Conservation (phyloP, 306 rosid genomes). For the Astragalus membranaceus region DNA sequence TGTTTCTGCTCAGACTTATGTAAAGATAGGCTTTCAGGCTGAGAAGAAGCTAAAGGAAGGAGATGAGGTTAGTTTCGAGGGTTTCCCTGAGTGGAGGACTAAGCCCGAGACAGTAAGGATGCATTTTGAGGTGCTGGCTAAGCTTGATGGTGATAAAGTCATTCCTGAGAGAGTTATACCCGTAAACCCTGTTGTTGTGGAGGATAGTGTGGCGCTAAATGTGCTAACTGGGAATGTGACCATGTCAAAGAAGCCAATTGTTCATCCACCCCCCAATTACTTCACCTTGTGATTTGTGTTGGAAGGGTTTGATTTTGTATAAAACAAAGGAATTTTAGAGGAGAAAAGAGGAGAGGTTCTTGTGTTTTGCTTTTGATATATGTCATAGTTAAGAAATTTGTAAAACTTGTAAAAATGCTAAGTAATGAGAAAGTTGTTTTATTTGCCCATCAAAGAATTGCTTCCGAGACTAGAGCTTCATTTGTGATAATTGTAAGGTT, state of each 20-base stretch:
- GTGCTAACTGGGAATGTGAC: constrained; percentile 37
- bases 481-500: not conserved
- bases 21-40: constrained; percentile 75
- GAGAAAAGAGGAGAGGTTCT: not conserved
- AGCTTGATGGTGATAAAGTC: constrained; percentile 75
- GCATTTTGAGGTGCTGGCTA: constrained; percentile 92
- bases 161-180: constrained; percentile 68
- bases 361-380: not conserved
- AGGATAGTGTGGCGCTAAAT: constrained; percentile 44
- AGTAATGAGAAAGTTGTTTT: constrained; percentile 15
- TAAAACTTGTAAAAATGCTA: constrained; percentile 17
- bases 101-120: constrained; percentile 59
- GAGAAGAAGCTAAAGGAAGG: constrained; percentile 83
- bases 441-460: not conserved
- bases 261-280: constrained; percentile 56
- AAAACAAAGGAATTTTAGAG: constrained; percentile 20
- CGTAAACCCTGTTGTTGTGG: constrained; percentile 42
- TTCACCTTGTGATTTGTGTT: constrained; percentile 35
- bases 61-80: constrained; percentile 44
- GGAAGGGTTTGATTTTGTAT: constrained; percentile 4
- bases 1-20: constrained; percentile 76
- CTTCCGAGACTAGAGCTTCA: not conserved
- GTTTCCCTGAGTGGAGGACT: constrained; percentile 76
- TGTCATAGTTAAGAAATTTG: constrained; percentile 9
- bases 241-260: constrained; percentile 46